Evolutionary conservation across 192 early-diverging fungal genomes (phyloP).

Genomic region (Coemansia sp.): DNA sequence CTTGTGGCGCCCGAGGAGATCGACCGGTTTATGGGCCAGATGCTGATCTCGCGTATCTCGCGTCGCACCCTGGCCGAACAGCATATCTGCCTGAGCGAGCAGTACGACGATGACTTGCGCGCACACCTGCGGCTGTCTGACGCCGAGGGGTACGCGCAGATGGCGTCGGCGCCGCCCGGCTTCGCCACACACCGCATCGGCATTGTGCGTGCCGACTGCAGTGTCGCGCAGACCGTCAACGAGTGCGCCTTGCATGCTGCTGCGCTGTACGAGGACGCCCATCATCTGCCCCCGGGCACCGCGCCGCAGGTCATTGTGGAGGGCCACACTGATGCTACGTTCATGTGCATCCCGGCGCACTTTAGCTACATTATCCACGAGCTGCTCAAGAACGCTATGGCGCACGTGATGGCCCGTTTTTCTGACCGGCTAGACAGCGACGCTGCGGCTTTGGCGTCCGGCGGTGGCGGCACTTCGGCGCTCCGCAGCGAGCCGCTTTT

Average conservation of each 20-base stretch:
- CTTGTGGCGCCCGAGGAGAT: slow-evolving; percentile 64
- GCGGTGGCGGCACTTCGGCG: neutral
- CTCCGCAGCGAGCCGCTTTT: slow-evolving; percentile 31
- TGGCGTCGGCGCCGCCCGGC: slow-evolving; percentile 47
- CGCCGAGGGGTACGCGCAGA: slow-evolving; percentile 40
- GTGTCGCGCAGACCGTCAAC: slow-evolving; percentile 53
- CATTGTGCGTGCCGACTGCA: slow-evolving; percentile 43
- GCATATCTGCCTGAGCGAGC: slow-evolving; percentile 78
- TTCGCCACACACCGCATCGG: slow-evolving; percentile 55
- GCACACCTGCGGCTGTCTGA: slow-evolving; percentile 19
- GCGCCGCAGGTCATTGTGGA: slow-evolving; percentile 76
- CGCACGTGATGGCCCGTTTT: slow-evolving; percentile 63
- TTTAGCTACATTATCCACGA: slow-evolving; percentile 93
- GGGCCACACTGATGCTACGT: slow-evolving; percentile 67
- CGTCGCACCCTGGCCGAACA: slow-evolving; percentile 90
- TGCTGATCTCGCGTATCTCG: slow-evolving; percentile 86
- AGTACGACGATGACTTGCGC: slow-evolving; percentile 52
- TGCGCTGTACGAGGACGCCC: slow-evolving; percentile 44
- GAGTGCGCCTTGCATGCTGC: slow-evolving; percentile 39
- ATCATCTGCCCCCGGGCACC: slow-evolving; percentile 42
- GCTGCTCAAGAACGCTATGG: slow-evolving; percentile 83
- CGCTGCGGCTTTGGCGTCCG: slow-evolving; percentile 2
- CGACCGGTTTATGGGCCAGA: slow-evolving; percentile 86
- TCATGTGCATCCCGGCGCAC: slow-evolving; percentile 94
- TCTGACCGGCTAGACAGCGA: slow-evolving; percentile 22